A percentile compares a stretch with the other conserved stretches of the same genome.
phyloP scores from a whole-genome alignment of 2,329 filamentous ascomycete genomes.

The Parafenestella ontariensis region DNA sequence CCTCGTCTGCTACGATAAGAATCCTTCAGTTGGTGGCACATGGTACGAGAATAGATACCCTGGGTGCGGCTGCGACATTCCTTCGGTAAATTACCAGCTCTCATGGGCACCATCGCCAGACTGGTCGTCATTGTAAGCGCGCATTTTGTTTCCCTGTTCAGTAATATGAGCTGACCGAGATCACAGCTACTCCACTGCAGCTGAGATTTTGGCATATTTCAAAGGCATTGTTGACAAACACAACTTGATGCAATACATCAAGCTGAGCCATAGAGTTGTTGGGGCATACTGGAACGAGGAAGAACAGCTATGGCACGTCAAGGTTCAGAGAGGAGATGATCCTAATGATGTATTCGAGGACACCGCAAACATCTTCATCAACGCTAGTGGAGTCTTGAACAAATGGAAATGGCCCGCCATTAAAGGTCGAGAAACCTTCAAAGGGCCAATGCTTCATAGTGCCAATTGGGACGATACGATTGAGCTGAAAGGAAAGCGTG shows the following conservation, averaged over 20 bases:
- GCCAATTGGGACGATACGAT: slow-evolving; percentile 48
- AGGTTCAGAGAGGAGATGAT: neutral
- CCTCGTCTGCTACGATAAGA: slow-evolving; percentile 3
- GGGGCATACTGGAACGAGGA: slow-evolving; percentile 1
- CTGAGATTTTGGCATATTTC: slow-evolving; percentile 57
- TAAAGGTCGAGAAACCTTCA: slow-evolving; percentile 45
- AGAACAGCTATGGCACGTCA: neutral
- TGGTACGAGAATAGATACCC: slow-evolving; percentile 3
- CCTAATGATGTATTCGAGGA: neutral
- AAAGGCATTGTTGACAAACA: slow-evolving; percentile 42
- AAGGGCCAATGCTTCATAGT: slow-evolving; percentile 51
- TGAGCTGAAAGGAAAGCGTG: slow-evolving; percentile 41
- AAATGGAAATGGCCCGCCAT: slow-evolving; percentile 50
- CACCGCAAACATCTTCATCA: neutral
- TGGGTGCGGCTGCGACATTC: slow-evolving; percentile 4
- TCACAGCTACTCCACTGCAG: slow-evolving; percentile 48
- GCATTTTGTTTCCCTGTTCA: neutral
- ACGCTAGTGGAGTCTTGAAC: slow-evolving; percentile 1
- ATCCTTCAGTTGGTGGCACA: slow-evolving; percentile 2
- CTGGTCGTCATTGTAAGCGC: slow-evolving; percentile 33
- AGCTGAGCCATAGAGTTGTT: neutral
- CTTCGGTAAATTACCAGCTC: slow-evolving; percentile 43
- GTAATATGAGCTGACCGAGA: neutral
- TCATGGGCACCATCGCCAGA: slow-evolving; percentile 54
- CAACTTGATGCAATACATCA: neutral